Evolutionary conservation across 169 alveolate genomes (phyloP), one percentile per base, ranked within the genome.

Genomic region (Cryptosporidium parvum): DNA sequence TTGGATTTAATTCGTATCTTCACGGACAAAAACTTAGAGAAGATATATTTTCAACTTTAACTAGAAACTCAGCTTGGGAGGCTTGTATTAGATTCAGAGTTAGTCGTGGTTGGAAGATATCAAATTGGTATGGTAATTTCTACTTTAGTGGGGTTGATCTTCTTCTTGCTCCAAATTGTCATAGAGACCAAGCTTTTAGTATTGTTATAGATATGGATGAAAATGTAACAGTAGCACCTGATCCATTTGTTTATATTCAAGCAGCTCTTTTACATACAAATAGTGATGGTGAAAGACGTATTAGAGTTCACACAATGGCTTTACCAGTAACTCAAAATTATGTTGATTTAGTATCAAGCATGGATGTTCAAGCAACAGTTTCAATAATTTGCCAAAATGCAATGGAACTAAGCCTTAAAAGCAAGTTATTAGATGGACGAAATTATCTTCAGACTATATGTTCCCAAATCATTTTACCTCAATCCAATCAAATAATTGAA

Each of bases 241-340:
- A 93, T 85, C 94, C 96, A 2, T 94, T 95, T 35, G 95, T 98
- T 9, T 98, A 95, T 91, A 91, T 99, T 5, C 99, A 99, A 92
- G 96, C 98, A 44, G 99, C 99, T 31, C 86, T 99, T 85, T 92
- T 99, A 53, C 98, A 97, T 92, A 97, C 99, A 12, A 95, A 96
- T 69, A 95, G 98, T 26, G 97, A 96, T 62, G 99, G 99, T 14
- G 99, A 97, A 86, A 96, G 99, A 75, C 95, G 99, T 73, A 98
- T 99, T 12, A 94, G 99, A 48, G 97, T 98, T 73, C 99, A 97
- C 91, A 99, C 99, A 45, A 91, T 93, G 75, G 97, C 97, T 62
- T 61, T 97, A 58, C 99, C 99, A 0, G 92, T 97, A 12, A 95
- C 99, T 42, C 96, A 96, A 91, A 95, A 96, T 86, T 73, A 93